Base-by-base conservation (phyloP, 148 eudicot genomes). In the Chenopodium album region DNA sequence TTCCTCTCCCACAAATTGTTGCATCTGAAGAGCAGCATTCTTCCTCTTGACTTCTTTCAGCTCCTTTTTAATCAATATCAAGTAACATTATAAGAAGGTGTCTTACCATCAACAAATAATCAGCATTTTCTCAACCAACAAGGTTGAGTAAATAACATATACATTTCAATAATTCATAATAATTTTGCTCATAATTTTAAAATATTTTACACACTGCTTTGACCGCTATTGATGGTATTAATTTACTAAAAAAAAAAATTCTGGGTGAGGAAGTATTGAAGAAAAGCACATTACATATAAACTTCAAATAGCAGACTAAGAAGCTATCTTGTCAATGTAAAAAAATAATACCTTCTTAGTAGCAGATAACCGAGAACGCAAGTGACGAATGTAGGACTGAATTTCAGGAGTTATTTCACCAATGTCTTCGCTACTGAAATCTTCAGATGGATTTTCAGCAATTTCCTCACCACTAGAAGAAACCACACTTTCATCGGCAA, bases 1-100 rank as follows among this genome's bases (percentile, higher is more conserved):
- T 87, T 95, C 98, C 91, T 95, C 99, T 69, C 99, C 99, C 70
- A 93, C 99, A 88, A 95, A 93, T 82, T 92, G 97, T 86, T 95
- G 98, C 98, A 95, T 95, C 84, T 95, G 98, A 80, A 95, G 94
- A 68, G 99, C 99, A 29, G 92, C 94, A 88, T 84, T 92, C 86
- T 93, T 95, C 85, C 98, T 91, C 88, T 93, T 95, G 76, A 88
- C 93, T 85, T 95, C 98, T 83, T 71, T 88, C 44, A 95, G 89
- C 83, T 95, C 99, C 99, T 95, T 63, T 78, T 12, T 73, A 34
- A 63, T 69, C 44, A 34, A 82, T 29, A 68, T 20, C 20, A 28
- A 73, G 11, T 72, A 41, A 75, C 10, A 78, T 6, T n/a, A 34
- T 23, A 37, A 74, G 78, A 64, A 23, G 12, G 29, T n/a, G 23